Evolutionary conservation across 805 yeast genomes (phyloP).

Genomic region (Starmerella apis): DNA sequence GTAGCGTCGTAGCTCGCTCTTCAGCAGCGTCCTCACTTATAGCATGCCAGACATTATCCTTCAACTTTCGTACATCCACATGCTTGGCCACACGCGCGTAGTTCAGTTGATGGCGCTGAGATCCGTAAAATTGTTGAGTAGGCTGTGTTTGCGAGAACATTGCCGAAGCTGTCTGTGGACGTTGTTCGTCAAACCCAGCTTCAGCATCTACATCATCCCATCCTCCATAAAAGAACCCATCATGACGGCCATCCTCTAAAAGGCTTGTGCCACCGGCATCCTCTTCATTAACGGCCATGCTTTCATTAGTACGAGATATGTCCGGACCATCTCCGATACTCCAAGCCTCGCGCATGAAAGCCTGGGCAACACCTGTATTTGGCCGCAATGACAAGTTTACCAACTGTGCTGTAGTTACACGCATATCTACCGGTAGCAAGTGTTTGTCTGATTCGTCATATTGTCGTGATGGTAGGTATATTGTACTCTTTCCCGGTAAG

Average conservation of each 20-base stretch:
- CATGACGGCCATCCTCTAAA: not conserved
- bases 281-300: not conserved
- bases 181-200: not conserved
- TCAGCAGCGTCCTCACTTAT: slow-evolving; percentile 22
- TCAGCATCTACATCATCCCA: slow-evolving; percentile 11
- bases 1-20: slow-evolving; percentile 29
- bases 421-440: slow-evolving; percentile 61
- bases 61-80: slow-evolving; percentile 63
- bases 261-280: slow-evolving; percentile 1
- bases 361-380: slow-evolving; percentile 22
- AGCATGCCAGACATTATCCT: slow-evolving; percentile 65
- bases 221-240: slow-evolving; percentile 13
- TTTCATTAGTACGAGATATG: slow-evolving; percentile 9
- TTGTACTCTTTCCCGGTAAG: slow-evolving; percentile 30
- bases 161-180: slow-evolving; percentile 19
- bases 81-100: slow-evolving; percentile 66
- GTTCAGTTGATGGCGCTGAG: slow-evolving; percentile 33
- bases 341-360: slow-evolving; percentile 16
- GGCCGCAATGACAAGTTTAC: slow-evolving; percentile 65
- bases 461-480: slow-evolving; percentile 31
- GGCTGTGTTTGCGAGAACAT: slow-evolving; percentile 14
- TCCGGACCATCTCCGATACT: not conserved
- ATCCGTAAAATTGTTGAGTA: slow-evolving; percentile 1
- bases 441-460: slow-evolving; percentile 38
- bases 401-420: slow-evolving; percentile 58